Evolutionary conservation across 2,329 filamentous ascomycete species (phyloP), one percentile per base, ranked within the genome.

Genomic region (Pestalotiopsis sp.): DNA sequence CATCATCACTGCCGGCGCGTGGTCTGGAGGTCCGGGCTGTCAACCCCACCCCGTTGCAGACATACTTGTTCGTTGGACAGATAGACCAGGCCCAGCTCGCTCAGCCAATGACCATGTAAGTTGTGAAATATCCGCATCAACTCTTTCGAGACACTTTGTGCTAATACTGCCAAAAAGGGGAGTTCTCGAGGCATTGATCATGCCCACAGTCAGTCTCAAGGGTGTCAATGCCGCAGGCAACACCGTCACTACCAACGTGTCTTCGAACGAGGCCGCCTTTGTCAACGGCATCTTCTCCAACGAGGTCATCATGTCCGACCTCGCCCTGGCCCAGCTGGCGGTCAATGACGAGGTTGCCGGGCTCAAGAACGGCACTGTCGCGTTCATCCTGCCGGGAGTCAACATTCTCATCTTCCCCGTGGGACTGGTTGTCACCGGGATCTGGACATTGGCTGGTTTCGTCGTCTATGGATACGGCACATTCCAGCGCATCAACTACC

Each of bases 311-410:
- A 78, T 86, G 74, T 90, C 87, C 69, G 80, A 83, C 64, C 82
- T 85, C 49, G 77, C 81, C 59, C 73, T 81, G 63, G 88, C 88
- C 27, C 80, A 85, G 70, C 78, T 83, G 20, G 84, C 86, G 41
- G 86, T 89, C 20, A 79, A 86, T 69, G 77, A 83, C 3, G 80
- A 86, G 23, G 77, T 85, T 0, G 78, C 76, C 0, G 80, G 77
- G 3, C 79, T 90, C 27, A 74, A 75, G 64, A 86, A 87, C 74
- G 84, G 85, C 71, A 86, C 84, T 14, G 83, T 87, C 12, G 88
- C 90, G 1, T 94, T 94, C 72, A 83, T 93, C 14, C 81, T 94
- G 1, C 92, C 92, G 0, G 92, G 92, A 59, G 85, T 88, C 52
- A 85, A 88, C 70, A 84, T 94, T 66, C 83, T 92, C 74, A 88